Evolutionary conservation across 306 rosid genomes (phyloP), one percentile per base, ranked within the genome.

Genomic region (Fagus crenata): DNA sequence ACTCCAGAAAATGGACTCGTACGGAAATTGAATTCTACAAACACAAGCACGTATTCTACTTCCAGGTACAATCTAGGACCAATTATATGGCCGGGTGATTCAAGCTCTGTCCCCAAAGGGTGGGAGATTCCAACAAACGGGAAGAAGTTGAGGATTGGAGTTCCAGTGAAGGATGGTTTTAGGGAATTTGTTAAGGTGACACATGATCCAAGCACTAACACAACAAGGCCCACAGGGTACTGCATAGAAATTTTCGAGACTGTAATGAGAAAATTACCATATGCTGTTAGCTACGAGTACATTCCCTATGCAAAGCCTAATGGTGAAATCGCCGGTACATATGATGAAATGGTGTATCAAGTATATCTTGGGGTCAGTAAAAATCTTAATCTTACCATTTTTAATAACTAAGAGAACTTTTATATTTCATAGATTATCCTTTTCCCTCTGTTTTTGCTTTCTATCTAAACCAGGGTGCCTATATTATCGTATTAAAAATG

Each of bases 1-100:
- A 75, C 85, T 0, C 67, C 86, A 0, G 0, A 77, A n/a, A 84
- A 53, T 5, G 89, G 94, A 42, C 53, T 88, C 4, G 4, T 32
- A 1, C 84, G 82, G 28, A 64, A 64, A 37, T 32, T 84, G 69
- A 49, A 79, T 56, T 51, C 63, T 3, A 37, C 36, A 1, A 67
- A 51, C 14, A 18, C 49, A 67, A n/a, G 31, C 11, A 51, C 15
- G 1, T 14, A 33, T 17, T 55, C 87, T n/a, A 43, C 60, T 9
- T 82, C 79, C 7, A 81, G 71, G 42, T 4, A 74, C 17, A 76
- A 76, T 67, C 69, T 84, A 42, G 69, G 78, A 49, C 49, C 77
- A 0, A 12, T 86, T 60, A 74, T 83, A 8, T 86, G 95, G 97
- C 95, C 97, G 0, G 97, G 95, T 37, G 87, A 89, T n/a, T 42